A percentile compares a stretch with the other conserved stretches of the same genome.
Conservation (phyloP, 1,284 basidiomycete species). For the Puccinia triticina region DNA sequence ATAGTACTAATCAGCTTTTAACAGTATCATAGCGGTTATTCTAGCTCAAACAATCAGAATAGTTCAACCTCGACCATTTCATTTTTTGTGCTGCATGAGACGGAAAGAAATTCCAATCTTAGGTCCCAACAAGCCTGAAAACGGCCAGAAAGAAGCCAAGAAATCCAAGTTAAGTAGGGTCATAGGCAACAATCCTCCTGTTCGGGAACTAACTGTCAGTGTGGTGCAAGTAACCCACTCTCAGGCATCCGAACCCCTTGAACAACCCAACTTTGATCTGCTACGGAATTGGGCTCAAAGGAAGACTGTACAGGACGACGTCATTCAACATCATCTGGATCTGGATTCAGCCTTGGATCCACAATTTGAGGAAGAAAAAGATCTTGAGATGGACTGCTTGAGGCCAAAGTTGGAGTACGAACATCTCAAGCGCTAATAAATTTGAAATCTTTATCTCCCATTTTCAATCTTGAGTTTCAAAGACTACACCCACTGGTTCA, state of each 20-base stretch:
- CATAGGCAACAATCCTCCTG: conserved; percentile 8
- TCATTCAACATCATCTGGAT: conserved; percentile 39
- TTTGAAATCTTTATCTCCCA: background rate
- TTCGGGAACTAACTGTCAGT: conserved; percentile 40
- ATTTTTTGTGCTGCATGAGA: conserved; percentile 18
- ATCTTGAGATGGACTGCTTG: conserved; percentile 26
- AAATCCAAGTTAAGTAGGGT: background rate
- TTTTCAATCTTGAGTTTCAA: background rate
- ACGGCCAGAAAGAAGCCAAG: background rate
- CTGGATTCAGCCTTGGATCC: conserved; percentile 38
- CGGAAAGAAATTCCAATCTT: background rate
- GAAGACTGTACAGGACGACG: conserved; percentile 30
- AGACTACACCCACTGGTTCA: background rate
- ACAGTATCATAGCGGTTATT: conserved; percentile 33
- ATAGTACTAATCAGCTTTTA: background rate
- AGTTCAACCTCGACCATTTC: conserved; percentile 35
- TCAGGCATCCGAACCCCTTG: conserved; percentile 43
- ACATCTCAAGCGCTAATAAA: conserved; percentile 15
- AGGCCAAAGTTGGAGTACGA: conserved; percentile 22
- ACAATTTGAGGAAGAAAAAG: conserved; percentile 29
- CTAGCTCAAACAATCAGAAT: conserved; percentile 47
- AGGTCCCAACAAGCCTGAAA: background rate
- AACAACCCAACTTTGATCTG: conserved; percentile 48
- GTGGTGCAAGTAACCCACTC: conserved; percentile 47
- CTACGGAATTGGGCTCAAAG: conserved; percentile 39